phyloP scores from a whole-genome alignment of 306 rosid genomes.

The Ceratonia siliqua region DNA sequence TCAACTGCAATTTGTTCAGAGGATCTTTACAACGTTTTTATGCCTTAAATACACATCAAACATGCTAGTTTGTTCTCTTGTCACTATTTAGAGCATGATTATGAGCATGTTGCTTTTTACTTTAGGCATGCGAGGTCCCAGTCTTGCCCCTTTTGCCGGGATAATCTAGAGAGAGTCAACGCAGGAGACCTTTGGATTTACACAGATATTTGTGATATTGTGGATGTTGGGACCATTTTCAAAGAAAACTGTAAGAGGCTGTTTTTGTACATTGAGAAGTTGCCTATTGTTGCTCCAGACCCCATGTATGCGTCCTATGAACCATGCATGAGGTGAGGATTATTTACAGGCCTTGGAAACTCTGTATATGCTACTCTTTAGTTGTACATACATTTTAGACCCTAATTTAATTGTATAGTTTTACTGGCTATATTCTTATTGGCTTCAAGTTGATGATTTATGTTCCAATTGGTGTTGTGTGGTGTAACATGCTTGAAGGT shows the following conservation, averaged over 20 bases:
- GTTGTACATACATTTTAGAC: constrained; percentile 39
- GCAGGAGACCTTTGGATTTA: constrained; percentile 87
- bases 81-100: constrained; percentile 14
- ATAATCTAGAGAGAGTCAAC: constrained; percentile 69
- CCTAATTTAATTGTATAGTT: constrained; percentile 12
- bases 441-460: constrained; percentile 22
- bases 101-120: neutral
- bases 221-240: constrained; percentile 61
- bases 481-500: neutral
- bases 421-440: constrained; percentile 24
- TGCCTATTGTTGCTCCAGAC: constrained; percentile 72
- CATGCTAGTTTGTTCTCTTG: neutral
- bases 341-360: constrained; percentile 25
- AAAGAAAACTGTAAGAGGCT: constrained; percentile 71
- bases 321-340: constrained; percentile 55
- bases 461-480: neutral
- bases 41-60: neutral
- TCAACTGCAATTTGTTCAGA: neutral
- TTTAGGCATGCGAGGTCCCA: constrained; percentile 74
- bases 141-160: constrained; percentile 95
- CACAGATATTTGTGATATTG: constrained; percentile 58
- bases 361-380: constrained; percentile 21
- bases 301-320: constrained; percentile 56
- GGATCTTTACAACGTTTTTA: neutral
- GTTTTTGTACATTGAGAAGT: constrained; percentile 66